These are phyloP conservation scores for Mimosa pudica DNA, from an alignment of 306 rosid genomes.

Conservation along the genomic window DNA sequence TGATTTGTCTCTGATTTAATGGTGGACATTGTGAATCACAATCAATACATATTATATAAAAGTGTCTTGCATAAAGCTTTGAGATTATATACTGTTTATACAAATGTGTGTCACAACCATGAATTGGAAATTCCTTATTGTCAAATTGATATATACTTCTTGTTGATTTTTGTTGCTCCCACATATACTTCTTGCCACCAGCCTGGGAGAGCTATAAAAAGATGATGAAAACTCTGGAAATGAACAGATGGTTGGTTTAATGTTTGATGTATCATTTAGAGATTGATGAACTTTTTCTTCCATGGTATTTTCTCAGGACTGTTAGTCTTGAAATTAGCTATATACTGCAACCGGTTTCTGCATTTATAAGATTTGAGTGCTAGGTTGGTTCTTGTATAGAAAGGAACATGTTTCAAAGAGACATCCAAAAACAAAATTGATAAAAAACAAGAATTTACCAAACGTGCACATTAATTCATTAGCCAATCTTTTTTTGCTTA, in stretches of 20 bases:
- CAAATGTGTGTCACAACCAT: too few relatives aligned
- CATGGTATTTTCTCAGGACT: background rate
- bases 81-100: too few relatives aligned
- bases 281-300: slow-evolving; percentile 7
- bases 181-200: background rate
- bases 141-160: too few relatives aligned
- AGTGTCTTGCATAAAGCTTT: too few relatives aligned
- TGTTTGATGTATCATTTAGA: slow-evolving; percentile 15
- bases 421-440: background rate
- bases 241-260: background rate
- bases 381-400: slow-evolving; percentile 12
- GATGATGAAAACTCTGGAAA: background rate
- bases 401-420: background rate
- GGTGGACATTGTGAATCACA: too few relatives aligned
- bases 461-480: background rate
- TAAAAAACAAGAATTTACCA: background rate
- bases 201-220: background rate
- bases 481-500: background rate
- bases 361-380: background rate
- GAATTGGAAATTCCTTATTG: too few relatives aligned
- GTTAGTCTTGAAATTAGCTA: slow-evolving; percentile 14
- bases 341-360: background rate
- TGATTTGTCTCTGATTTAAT: too few relatives aligned
- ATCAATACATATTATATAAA: too few relatives aligned
- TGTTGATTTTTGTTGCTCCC: slow-evolving; percentile 14